Percentiles rank a stretch among this genome's conserved stretches.
phyloP scores from a whole-genome alignment of 2,329 filamentous ascomycete species.

The Diaporthe amygdali region DNA sequence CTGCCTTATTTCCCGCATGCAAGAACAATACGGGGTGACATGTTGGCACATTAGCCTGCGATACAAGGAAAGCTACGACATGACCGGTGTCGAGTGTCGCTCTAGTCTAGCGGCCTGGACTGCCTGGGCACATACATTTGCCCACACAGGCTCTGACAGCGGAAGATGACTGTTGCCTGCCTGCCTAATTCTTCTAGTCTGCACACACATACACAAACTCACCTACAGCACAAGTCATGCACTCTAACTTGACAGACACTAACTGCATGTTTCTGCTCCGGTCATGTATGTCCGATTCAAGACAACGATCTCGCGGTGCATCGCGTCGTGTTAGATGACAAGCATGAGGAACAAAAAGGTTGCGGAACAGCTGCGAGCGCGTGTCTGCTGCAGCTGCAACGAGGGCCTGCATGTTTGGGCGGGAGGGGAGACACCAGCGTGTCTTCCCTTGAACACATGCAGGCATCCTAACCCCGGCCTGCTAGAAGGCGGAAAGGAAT shows the following conservation, averaged over 20 bases:
- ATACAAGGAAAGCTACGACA: slow-evolving; percentile 1
- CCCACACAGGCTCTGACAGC: not conserved
- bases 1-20: slow-evolving; percentile 22
- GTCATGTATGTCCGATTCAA: slow-evolving; percentile 26
- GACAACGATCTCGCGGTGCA: slow-evolving; percentile 25
- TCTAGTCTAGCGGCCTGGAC: not conserved
- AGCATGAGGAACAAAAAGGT: slow-evolving; percentile 10
- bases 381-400: slow-evolving; percentile 14
- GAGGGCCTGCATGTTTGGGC: slow-evolving; percentile 9
- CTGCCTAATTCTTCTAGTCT: not conserved
- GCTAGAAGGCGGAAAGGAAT: slow-evolving; percentile 1
- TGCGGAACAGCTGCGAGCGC: slow-evolving; percentile 12
- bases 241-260: slow-evolving; percentile 5
- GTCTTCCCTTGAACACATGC: slow-evolving; percentile 11
- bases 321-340: slow-evolving; percentile 25
- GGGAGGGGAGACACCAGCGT: slow-evolving; percentile 5
- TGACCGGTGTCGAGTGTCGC: slow-evolving; percentile 1
- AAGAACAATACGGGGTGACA: slow-evolving; percentile 7
- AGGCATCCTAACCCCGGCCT: not conserved
- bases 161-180: not conserved
- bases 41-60: slow-evolving; percentile 18
- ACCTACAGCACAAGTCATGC: not conserved
- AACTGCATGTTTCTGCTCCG: slow-evolving; percentile 24
- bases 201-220: not conserved
- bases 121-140: not conserved